Base-by-base conservation (phyloP, 352 stramenopile genomes). In the Pythium monospermum region DNA sequence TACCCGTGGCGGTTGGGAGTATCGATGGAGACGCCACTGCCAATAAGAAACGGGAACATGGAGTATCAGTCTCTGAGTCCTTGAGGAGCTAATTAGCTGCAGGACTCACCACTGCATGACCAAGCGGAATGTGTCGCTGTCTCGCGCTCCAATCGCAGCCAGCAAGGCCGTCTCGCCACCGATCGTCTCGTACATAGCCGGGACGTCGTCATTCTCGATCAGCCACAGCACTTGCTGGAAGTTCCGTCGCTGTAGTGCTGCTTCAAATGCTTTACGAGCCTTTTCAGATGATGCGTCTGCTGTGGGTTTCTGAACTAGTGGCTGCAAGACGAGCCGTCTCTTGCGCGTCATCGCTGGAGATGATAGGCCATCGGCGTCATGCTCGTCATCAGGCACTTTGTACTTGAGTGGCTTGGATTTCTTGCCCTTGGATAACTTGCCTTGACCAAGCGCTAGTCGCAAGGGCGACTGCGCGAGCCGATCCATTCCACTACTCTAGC, bases 201-300 rank as follows among this genome's bases (percentile, higher is more conserved):
- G 39, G 2, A 86, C 66, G 18, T 80, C 68, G 0, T 59, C 74
- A 32, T 74, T 87, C 25, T 69, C 72, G 23, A 92, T 82, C 64
- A 87, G 64, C 81, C 78, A 92, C 21, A 92, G 49, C 37, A 85
- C 66, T 4, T 64, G 42, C 21, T 68, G 50, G 37, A 92, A 85
- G 37, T 92, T 78, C 13, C 75, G 66, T 27, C 69, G 68, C 21
- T 63, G 61, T 12, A 88, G 53, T n/a, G 76, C 73, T 21, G 77
- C 60, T 41, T 87, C 76, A 26, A 68, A 85, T 19, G 65, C 57
- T n/a, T 41, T 53, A 28, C 51, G n/a, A 21, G 41, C 27, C 56
- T 73, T 46, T 13, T 38, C 19, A 39, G 27, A 13, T 1, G 47
- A 46, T 31, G 30, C 41, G 13, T 31, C 15, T 22, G 23, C 21